Evolutionary conservation across 1,284 basidiomycete species (phyloP).

Genomic region (Ustilago nuda): DNA sequence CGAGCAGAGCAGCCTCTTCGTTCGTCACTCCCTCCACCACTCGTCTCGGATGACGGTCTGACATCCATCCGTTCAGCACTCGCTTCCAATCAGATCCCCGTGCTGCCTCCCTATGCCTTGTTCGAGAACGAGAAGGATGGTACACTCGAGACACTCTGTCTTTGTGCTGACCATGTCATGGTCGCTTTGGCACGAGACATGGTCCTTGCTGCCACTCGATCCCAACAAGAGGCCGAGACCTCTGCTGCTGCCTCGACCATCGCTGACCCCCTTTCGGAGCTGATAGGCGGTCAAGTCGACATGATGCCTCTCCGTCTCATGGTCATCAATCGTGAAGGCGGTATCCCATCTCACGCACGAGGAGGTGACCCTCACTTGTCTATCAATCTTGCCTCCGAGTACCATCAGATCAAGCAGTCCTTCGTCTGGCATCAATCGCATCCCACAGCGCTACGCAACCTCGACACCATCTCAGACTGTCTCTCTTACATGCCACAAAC

Average conservation of each 20-base stretch:
- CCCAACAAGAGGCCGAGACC: conserved; percentile 5
- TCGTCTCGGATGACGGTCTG: conserved; percentile 80
- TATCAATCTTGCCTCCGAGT: conserved; percentile 92
- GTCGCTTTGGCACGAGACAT: conserved; percentile 88
- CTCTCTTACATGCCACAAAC: conserved; percentile 91
- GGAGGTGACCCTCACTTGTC: conserved; percentile 93
- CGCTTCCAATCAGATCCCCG: conserved; percentile 91
- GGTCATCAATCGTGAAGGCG: conserved; percentile 97
- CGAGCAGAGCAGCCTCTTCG: conserved; percentile 42
- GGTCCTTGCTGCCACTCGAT: conserved; percentile 71
- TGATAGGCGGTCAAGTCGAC: conserved; percentile 63
- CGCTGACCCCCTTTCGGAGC: conserved; percentile 25
- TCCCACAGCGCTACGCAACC: conserved; percentile 87
- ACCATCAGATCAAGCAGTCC: conserved; percentile 84
- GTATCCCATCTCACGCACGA: conserved; percentile 96
- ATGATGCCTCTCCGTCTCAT: conserved; percentile 82
- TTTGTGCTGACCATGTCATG: conserved; percentile 90
- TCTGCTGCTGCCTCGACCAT: conserved; percentile 1
- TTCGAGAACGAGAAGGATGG: conserved; percentile 76
- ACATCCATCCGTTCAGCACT: conserved; percentile 87
- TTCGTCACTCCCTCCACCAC: too few relatives aligned
- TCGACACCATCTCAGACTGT: conserved; percentile 87
- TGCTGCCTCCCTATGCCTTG: conserved; percentile 91
- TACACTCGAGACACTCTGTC: conserved; percentile 79
- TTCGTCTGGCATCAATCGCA: conserved; percentile 87